Evolutionary conservation across 192 early-diverging fungal genomes (phyloP).

Genomic region (Haplosporangium gracile): DNA sequence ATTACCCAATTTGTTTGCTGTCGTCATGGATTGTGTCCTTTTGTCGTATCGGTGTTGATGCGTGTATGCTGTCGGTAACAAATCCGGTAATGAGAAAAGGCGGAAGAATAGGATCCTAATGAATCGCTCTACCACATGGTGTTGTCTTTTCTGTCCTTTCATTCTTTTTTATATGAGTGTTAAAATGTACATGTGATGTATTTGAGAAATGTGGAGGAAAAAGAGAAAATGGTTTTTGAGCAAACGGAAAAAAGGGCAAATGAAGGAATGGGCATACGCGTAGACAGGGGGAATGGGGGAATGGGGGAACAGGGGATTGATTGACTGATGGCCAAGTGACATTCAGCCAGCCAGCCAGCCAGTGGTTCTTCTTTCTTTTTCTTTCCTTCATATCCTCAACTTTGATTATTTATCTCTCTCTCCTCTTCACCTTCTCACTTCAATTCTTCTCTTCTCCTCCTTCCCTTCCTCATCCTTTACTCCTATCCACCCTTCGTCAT

Average conservation of each 20-base stretch:
- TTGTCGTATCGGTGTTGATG: neutral
- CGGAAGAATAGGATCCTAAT: neutral
- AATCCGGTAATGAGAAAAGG: neutral
- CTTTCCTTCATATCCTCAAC: neutral
- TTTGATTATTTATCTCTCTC: neutral
- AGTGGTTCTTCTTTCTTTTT: constrained; percentile 9
- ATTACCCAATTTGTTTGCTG: neutral
- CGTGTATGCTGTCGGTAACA: neutral
- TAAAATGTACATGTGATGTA: too few relatives aligned
- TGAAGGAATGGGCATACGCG: too few relatives aligned
- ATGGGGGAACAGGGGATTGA: neutral
- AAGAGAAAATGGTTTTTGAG: neutral
- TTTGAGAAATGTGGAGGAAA: neutral
- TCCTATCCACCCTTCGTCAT: neutral
- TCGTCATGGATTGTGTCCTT: neutral
- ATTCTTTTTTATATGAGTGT: too few relatives aligned
- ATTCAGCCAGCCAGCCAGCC: neutral
- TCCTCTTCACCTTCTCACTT: neutral
- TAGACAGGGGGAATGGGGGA: too few relatives aligned
- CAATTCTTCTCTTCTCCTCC: neutral
- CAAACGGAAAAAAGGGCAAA: neutral
- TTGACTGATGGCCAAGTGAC: neutral
- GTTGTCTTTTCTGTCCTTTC: neutral
- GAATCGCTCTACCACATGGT: neutral
- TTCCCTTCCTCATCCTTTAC: constrained; percentile 1